Base-by-base conservation (phyloP, 352 stramenopile species). In the Pythium phragmitis region DNA sequence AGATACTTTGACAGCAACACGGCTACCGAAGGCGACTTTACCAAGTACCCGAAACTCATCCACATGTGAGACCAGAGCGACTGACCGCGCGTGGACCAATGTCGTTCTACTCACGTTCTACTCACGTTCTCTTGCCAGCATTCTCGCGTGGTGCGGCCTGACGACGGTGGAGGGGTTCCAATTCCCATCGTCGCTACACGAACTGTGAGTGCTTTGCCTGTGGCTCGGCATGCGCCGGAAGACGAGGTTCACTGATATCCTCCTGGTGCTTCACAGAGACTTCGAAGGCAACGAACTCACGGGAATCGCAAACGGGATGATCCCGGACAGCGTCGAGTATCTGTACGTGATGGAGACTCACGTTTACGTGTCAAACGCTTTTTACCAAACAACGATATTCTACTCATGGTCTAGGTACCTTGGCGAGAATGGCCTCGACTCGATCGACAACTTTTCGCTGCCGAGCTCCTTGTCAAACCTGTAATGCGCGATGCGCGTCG, bases 231-330 rank as follows among this genome's bases (percentile, higher is more conserved):
- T 21, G 21, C 21, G 21, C 21, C 21, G 21, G 21, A 21, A 30
- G 26, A 30, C 2, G 1, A 30, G 26, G 4, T 5, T 30, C 26
- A 30, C 26, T 30, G 26, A 30, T 3, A 30, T 5, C 26, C 26
- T 5, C 26, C 26, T 30, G 26, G 4, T 30, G 26, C 3, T 30
- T 30, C 26, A 30, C 33, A 70, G 64, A 30, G 57, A 70, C 36
- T 62, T 70, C 28, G 30, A 66, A 13, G 52, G 37, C 17, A 70
- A 70, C 16, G 3, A 57, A 8, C 52, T 70, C 51, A 43, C 23
- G 4, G 43, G 51, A 7, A 66, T 70, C n/a, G 21, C 50, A 9
- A 23, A 50, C 19, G 64, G 43, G 28, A 50, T 26, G 4, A 59
- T 70, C 26, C 64, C 64, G 3, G n/a, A 52, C 43, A 8, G n/a